Percentiles rank a stretch among this genome's conserved stretches.
These are phyloP conservation scores for Alternaria incomplexa DNA, from an alignment of 2,329 filamentous ascomycete genomes.

Conservation along the genomic window DNA sequence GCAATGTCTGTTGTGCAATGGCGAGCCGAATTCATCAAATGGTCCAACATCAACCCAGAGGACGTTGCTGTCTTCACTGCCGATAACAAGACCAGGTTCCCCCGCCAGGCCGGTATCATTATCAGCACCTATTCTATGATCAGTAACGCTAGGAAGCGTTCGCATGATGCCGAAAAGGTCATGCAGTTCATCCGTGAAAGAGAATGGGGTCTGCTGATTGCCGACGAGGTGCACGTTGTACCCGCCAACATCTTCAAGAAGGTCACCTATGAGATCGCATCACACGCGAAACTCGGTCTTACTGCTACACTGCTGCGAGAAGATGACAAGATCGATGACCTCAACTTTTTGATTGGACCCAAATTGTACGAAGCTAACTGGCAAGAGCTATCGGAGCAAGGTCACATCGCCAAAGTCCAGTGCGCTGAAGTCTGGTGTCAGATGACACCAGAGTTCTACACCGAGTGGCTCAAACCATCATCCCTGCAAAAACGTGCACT, in stretches of 20 bases:
- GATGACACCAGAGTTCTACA: slow-evolving; percentile 98
- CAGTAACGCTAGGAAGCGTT: slow-evolving; percentile 84
- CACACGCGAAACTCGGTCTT: slow-evolving; percentile 91
- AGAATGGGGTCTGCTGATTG: slow-evolving; percentile 96
- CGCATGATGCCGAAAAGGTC: slow-evolving; percentile 94
- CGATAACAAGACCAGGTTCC: slow-evolving; percentile 85
- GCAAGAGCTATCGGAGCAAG: slow-evolving; percentile 97
- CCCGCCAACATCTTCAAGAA: slow-evolving; percentile 95
- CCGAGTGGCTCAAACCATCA: slow-evolving; percentile 77
- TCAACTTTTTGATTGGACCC: slow-evolving; percentile 96
- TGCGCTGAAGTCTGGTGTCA: slow-evolving; percentile 99
- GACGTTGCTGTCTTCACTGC: slow-evolving; percentile 96
- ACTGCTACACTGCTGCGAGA: slow-evolving; percentile 94
- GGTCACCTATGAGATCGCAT: slow-evolving; percentile 90
- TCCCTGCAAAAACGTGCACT: slow-evolving; percentile 70
- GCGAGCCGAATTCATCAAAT: slow-evolving; percentile 95
- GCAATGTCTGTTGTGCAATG: slow-evolving; percentile 98
- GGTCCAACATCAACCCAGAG: slow-evolving; percentile 96
- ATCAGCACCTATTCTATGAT: slow-evolving; percentile 99
- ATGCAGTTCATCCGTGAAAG: slow-evolving; percentile 89
- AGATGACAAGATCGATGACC: slow-evolving; percentile 96
- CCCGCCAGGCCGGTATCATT: slow-evolving; percentile 90
- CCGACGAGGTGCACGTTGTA: slow-evolving; percentile 98
- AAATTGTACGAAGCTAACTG: slow-evolving; percentile 99
- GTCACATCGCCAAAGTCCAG: slow-evolving; percentile 95